Base-by-base conservation (phyloP, 805 yeast genomes). In the Wickerhamiella occidentalis region DNA sequence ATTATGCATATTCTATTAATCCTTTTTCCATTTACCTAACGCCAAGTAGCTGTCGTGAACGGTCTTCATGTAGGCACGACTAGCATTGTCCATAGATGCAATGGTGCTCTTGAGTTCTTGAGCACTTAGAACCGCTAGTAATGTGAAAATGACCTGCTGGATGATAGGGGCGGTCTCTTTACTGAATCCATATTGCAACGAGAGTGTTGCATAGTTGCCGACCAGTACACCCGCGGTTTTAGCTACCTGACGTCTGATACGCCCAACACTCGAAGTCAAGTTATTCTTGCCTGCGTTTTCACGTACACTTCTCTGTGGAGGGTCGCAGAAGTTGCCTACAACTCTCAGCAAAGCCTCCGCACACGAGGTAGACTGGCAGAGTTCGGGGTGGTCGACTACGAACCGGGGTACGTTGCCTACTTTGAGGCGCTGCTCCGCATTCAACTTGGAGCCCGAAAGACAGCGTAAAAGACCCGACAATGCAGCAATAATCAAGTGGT, bases 11-110 rank as follows among this genome's bases (percentile, higher is more conserved):
- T 5, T n/a, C 8, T 22, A 38, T 55, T 61, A 76, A 44, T 72
- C 74, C 53, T 78, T 85, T 51, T 68, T 76, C 96, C 96, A 88
- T 63, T 82, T 84, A 45, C 95, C 96, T 52, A 71, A 73, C 59
- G 74, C 79, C 61, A 76, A 77, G 67, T 85, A 90, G 54, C 82
- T 85, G 6, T 76, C 76, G 57, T 83, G 85, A 37, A 88, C 59
- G 0, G 76, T 68, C 58, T 74, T 79, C 69, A 79, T 82, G 56
- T 80, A 77, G 1, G 78, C 71, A 56, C 85, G 75, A 3, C 92
- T 82, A 36, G 83, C 75, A 19, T 67, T 61, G 56, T 90, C 95
- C 56, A 87, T 65, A 6, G 80, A 72, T 3, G 79, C 71, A 58
- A 76, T 83, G 18, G 82, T 73, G 29, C 78, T 62, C 47, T 71